Base-by-base conservation (phyloP, 106 monocot genomes). In the Triglochin maritima region DNA sequence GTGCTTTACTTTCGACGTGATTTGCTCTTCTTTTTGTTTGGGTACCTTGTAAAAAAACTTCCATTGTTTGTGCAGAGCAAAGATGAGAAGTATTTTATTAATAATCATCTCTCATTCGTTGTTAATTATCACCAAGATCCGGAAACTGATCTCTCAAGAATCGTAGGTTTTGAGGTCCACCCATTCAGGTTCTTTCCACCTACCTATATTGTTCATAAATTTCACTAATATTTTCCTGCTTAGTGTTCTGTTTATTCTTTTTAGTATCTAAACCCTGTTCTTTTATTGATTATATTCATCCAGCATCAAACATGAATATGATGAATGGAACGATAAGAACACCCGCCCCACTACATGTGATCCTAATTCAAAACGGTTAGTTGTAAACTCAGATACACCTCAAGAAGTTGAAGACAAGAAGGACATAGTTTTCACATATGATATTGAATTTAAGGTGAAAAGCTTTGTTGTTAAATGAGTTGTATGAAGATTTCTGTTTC, bases 371-470 rank as follows among this genome's bases (percentile, higher is more conserved):
- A 91, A 88, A 61, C 85, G 71, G 7, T 72, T 71, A 15, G 83
- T 96, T 74, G 50, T 79, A 17, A 84, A 78, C 63, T 91, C 96
- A 55, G 91, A 91, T 50, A 74, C 59, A 41, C 96, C 96, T 4
- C 96, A 91, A 65, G 96, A 86, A 74, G 86, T 96, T 16, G 88
- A 86, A 69, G 81, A 62, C 17, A 83, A 82, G 54, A 83, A 76
- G n/a, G 91, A 96, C 6, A 88, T 96, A 49, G 81, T 96, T 71
- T 96, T 96, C 78, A 91, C 96, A 6, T 96, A 88, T 78, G 91
- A 96, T 71, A 80, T 91, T 44, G 85, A 85, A 42, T 96, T 96
- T 62, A 59, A 84, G 91, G 96, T 88, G 52, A 65, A 71, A 52
- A 17, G 17, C 60, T 47, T 14, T 60, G 65, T 16, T 48, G 5